phyloP scores from a whole-genome alignment of 371 early-diverging fungal species.

The Mortierella sp. region DNA sequence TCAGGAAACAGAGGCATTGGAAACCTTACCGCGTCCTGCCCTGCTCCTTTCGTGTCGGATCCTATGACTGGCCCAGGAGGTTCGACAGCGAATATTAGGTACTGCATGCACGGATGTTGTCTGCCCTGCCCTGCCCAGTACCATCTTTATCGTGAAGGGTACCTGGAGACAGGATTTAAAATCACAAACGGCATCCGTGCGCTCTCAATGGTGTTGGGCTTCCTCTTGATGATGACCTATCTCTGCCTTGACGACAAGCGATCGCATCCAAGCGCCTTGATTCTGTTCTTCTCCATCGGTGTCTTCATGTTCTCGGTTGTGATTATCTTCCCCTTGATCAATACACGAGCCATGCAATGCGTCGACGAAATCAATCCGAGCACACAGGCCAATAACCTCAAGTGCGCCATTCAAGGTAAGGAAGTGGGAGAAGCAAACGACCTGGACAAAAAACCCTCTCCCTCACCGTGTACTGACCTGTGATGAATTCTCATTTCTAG shows the following conservation, averaged over 20 bases:
- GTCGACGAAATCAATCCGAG: slow-evolving; percentile 57
- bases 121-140: slow-evolving; percentile 42
- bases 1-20: background rate
- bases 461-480: background rate
- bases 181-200: slow-evolving; percentile 64
- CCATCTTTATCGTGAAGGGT: slow-evolving; percentile 58
- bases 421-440: background rate
- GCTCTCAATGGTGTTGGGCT: slow-evolving; percentile 61
- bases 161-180: slow-evolving; percentile 58
- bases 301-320: slow-evolving; percentile 65
- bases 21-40: slow-evolving; percentile 22
- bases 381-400: slow-evolving; percentile 65
- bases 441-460: background rate
- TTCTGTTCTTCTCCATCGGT: slow-evolving; percentile 67
- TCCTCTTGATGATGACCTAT: slow-evolving; percentile 67
- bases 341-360: slow-evolving; percentile 67
- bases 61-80: slow-evolving; percentile 15
- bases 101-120: slow-evolving; percentile 38
- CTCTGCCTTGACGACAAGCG: slow-evolving; percentile 69
- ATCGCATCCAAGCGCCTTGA: slow-evolving; percentile 73
- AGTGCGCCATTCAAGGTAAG: slow-evolving; percentile 70
- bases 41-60: slow-evolving; percentile 25
- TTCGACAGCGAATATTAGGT: slow-evolving; percentile 19
- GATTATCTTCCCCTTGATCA: slow-evolving; percentile 64
- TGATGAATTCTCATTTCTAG: slow-evolving; percentile 1